Base-by-base conservation (phyloP, 2,329 filamentous ascomycete species). In the Tolypocladium guangdongense region DNA sequence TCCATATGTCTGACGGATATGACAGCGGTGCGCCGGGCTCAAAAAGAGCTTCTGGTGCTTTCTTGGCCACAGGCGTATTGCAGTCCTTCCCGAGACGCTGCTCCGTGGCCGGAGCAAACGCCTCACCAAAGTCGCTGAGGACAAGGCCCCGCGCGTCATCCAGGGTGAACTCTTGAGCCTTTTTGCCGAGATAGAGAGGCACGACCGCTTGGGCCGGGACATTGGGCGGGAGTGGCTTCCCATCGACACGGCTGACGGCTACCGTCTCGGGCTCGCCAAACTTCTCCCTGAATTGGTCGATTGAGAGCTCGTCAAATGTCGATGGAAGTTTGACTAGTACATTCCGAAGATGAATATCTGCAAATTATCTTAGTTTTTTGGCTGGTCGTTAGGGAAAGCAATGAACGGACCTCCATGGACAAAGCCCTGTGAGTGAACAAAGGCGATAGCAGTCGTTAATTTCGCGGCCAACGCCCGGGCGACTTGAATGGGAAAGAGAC, bases 91-190 rank as follows among this genome's bases (percentile, higher is more conserved):
- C 62, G 10, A 49, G 55, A 32, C 63, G 62, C 47, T 38, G 2
- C 1, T 63, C 57, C 24, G 48, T 55, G 18, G 47, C 54, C 20
- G 64, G 62, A 2, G 57, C 35, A 54, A 67, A 69, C 6, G 65
- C 57, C 49, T 67, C 64, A 14, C 66, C 66, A 59, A 68, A 71
- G 56, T 71, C 68, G 55, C 56, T 59, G 1, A 71, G 64, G 50
- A 70, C 52, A 0, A 65, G 38, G 5, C 56, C 55, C 20, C 38
- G 53, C 1, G 62, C 57, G 14, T 71, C 68, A 1, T 56, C 55
- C 24, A 67, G 32, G 10, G 57, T 55, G 46, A 68, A 62, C 0
- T 65, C 53, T 43, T 66, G 55, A 7, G 63, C 62, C 6, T 58
- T 38, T 55, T 66, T 66, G 2, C 63, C 66, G 24, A 70, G 59